phyloP scores from a whole-genome alignment of 225 moss, liverwort and hornwort genomes.

The Straminergon stramineum region DNA sequence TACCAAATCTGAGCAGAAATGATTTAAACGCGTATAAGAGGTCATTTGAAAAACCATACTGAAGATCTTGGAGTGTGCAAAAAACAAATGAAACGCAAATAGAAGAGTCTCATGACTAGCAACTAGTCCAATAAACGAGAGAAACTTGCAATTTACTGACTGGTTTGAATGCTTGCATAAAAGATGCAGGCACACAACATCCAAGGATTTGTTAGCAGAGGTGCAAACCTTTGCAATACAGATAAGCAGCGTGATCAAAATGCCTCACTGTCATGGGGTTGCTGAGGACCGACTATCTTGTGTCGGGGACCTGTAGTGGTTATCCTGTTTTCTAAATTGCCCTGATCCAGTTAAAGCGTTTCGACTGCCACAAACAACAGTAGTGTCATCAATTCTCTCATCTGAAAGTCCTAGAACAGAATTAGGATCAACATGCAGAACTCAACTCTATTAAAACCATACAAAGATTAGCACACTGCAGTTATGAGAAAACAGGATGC shows the following conservation, averaged over 20 bases:
- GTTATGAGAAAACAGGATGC: not conserved
- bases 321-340: conserved; percentile 67
- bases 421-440: not conserved
- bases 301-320: conserved; percentile 51
- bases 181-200: not conserved
- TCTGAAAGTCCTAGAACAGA: not conserved
- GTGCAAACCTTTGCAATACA: not conserved
- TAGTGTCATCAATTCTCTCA: not conserved
- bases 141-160: not conserved
- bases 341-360: conserved; percentile 42
- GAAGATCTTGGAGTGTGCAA: not conserved
- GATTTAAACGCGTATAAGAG: not conserved
- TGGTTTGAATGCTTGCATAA: not conserved
- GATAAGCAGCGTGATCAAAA: not conserved
- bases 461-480: not conserved
- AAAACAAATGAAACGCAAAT: not conserved
- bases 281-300: conserved; percentile 56
- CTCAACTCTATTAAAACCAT: not conserved
- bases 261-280: conserved; percentile 42
- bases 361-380: conserved; percentile 28
- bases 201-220: not conserved
- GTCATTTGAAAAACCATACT: not conserved
- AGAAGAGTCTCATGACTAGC: not conserved
- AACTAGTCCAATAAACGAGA: too few species aligned
- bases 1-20: not conserved